Conservation (phyloP, 2,329 filamentous ascomycete species). For the Stagonosporopsis tanaceti region DNA sequence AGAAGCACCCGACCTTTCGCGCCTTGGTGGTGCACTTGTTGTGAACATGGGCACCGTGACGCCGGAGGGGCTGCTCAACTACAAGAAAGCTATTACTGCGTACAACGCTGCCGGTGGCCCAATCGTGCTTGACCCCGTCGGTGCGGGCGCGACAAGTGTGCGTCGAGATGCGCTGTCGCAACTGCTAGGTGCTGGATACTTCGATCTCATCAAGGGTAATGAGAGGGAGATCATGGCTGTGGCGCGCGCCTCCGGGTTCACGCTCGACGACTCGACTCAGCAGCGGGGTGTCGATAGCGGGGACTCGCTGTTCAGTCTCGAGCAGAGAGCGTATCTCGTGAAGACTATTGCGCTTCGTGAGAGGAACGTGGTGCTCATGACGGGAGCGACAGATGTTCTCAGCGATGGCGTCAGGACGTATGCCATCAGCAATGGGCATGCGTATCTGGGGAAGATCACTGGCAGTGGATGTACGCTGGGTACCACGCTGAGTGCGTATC, state of each 20-base stretch:
- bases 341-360: constrained; percentile 71
- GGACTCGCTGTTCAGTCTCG: constrained; percentile 59
- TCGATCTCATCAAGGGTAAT: constrained; percentile 93
- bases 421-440: constrained; percentile 78
- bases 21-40: constrained; percentile 78
- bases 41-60: constrained; percentile 96
- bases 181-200: constrained; percentile 77
- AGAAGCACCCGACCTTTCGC: constrained; percentile 82
- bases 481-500: constrained; percentile 77
- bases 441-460: constrained; percentile 73
- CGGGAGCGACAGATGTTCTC: constrained; percentile 78
- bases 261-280: constrained; percentile 51
- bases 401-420: constrained; percentile 76
- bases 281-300: constrained; percentile 88
- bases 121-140: constrained; percentile 88
- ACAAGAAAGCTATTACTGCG: constrained; percentile 75
- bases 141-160: constrained; percentile 81
- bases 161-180: constrained; percentile 74
- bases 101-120: constrained; percentile 82
- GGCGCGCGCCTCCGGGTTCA: constrained; percentile 59
- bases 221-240: constrained; percentile 85
- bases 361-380: constrained; percentile 80
- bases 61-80: constrained; percentile 74
- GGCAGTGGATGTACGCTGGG: constrained; percentile 84
- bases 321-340: constrained; percentile 70